Evolutionary conservation across 495 filamentous ascomycete genomes (phyloP).

Genomic region (Aspergillus avenaceus): DNA sequence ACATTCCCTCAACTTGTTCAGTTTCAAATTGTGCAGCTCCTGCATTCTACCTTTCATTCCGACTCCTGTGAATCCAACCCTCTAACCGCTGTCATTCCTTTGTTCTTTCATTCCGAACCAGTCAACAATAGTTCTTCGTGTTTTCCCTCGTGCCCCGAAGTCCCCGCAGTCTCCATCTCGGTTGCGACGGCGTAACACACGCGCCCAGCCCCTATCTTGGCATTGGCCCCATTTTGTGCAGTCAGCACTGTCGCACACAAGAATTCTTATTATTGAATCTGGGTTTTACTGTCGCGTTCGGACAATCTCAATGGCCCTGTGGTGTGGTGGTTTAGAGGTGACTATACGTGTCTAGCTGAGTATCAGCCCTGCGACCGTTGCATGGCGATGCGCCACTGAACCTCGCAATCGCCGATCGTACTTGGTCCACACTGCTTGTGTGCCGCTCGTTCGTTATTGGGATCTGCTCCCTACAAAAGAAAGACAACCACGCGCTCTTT

Average conservation of each 20-base stretch:
- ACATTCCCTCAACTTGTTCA: background rate
- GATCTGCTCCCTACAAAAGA: constrained; percentile 10
- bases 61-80: background rate
- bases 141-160: background rate
- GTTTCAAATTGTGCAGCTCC: background rate
- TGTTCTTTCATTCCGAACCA: background rate
- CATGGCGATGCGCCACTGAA: constrained; percentile 15
- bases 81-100: background rate
- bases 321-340: background rate
- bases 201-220: background rate
- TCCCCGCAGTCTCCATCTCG: background rate
- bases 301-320: background rate
- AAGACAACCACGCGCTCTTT: constrained; percentile 1
- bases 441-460: constrained; percentile 3
- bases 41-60: background rate
- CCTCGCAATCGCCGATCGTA: constrained; percentile 7
- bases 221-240: background rate
- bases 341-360: constrained; percentile 13
- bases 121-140: background rate
- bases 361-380: constrained; percentile 2
- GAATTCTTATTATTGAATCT: background rate
- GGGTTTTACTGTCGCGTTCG: background rate
- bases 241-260: background rate
- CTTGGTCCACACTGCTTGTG: constrained; percentile 8
- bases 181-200: background rate